phyloP scores from a whole-genome alignment of 345 rosid genomes.

The Diplotaxis tenuifolia region DNA sequence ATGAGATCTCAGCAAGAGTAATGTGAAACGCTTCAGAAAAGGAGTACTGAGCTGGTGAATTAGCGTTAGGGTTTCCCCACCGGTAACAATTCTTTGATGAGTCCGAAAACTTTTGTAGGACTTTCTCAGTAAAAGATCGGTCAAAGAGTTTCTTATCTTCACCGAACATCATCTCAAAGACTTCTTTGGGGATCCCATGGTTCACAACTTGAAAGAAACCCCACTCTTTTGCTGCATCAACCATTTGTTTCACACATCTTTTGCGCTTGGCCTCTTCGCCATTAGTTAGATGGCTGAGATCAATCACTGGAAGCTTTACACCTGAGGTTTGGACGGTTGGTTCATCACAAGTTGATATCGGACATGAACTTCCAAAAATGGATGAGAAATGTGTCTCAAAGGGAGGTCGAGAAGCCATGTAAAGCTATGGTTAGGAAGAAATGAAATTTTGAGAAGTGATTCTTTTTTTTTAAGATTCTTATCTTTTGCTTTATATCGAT shows the following conservation, averaged over 20 bases:
- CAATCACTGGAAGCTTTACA: slow-evolving; percentile 52
- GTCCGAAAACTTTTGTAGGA: slow-evolving; percentile 33
- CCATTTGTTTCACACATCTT: slow-evolving; percentile 45
- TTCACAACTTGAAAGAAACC: slow-evolving; percentile 75
- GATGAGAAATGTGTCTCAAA: slow-evolving; percentile 20
- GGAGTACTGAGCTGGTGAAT: slow-evolving; percentile 48
- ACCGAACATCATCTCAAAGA: slow-evolving; percentile 39
- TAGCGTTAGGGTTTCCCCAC: slow-evolving; percentile 80
- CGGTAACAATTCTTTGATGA: slow-evolving; percentile 47
- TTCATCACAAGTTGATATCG: slow-evolving; percentile 5
- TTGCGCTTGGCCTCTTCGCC: slow-evolving; percentile 31
- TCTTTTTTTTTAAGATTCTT: slow-evolving; percentile 12
- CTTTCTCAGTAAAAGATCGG: slow-evolving; percentile 49
- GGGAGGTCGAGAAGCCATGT: slow-evolving; percentile 40
- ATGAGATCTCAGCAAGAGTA: slow-evolving; percentile 46
- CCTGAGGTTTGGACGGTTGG: not conserved
- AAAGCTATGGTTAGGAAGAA: slow-evolving; percentile 5
- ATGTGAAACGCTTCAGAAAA: slow-evolving; percentile 81
- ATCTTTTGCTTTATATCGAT: slow-evolving; percentile 1
- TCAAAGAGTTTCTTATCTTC: slow-evolving; percentile 52
- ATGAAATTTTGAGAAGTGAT: slow-evolving; percentile 5
- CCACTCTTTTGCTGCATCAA: slow-evolving; percentile 57
- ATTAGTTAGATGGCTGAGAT: slow-evolving; percentile 38
- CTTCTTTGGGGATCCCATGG: slow-evolving; percentile 54
- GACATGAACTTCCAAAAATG: slow-evolving; percentile 10